Evolutionary conservation across 2,329 filamentous ascomycete genomes (phyloP).

Genomic region (Leptoxyphium fumago): DNA sequence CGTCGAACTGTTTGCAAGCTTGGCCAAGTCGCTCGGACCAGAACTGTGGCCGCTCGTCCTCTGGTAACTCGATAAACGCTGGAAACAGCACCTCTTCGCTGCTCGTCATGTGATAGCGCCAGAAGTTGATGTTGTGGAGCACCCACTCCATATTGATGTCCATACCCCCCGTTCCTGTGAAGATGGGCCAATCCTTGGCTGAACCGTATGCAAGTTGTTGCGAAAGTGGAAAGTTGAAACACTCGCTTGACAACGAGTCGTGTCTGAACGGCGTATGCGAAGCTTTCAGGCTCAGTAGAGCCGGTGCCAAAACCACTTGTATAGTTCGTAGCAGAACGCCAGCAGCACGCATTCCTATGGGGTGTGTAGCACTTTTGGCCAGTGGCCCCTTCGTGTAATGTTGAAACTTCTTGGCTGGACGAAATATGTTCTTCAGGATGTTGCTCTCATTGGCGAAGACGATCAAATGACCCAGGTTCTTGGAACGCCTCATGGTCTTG

Average conservation of each 20-base stretch:
- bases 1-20: conserved; percentile 2
- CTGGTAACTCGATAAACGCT: conserved; percentile 22
- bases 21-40: conserved; percentile 10
- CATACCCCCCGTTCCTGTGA: conserved; percentile 21
- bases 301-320: conserved; percentile 18
- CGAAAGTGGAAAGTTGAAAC: conserved; percentile 27
- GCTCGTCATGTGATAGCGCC: conserved; percentile 34
- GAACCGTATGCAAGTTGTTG: conserved; percentile 31
- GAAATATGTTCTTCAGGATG: conserved; percentile 5
- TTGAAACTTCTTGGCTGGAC: background rate
- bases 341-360: background rate
- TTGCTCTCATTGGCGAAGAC: conserved; percentile 17
- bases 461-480: conserved; percentile 20
- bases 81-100: conserved; percentile 24
- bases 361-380: background rate
- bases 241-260: conserved; percentile 2
- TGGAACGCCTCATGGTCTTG: conserved; percentile 13
- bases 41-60: conserved; percentile 25
- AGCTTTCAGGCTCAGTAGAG: conserved; percentile 6
- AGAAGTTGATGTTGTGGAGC: conserved; percentile 38
- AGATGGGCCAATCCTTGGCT: conserved; percentile 23
- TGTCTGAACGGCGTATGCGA: conserved; percentile 1
- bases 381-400: background rate
- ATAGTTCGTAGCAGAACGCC: conserved; percentile 12
- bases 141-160: conserved; percentile 32